Percentiles rank a stretch among this genome's conserved stretches.
These are phyloP conservation scores for Purpureocillium lavendulum DNA, from an alignment of 2,329 filamentous ascomycete species.

Conservation along the genomic window DNA sequence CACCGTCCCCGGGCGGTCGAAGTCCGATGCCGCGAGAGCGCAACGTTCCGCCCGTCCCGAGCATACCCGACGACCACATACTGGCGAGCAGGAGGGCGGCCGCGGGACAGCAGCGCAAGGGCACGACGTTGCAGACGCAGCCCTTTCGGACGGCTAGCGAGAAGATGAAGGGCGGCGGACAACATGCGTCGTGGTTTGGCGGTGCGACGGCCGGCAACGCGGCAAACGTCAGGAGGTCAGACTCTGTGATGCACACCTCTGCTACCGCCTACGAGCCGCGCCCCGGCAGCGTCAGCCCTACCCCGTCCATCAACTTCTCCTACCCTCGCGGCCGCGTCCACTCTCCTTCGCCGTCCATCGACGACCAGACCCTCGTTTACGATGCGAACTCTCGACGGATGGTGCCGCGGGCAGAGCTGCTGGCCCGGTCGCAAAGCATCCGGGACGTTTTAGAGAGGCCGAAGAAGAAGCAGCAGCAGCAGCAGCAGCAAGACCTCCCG, in stretches of 20 bases:
- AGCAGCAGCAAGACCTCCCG: slow-evolving; percentile 27
- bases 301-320: slow-evolving; percentile 50
- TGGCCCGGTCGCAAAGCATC: slow-evolving; percentile 32
- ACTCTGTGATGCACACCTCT: slow-evolving; percentile 26
- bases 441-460: slow-evolving; percentile 30
- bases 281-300: slow-evolving; percentile 40
- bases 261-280: slow-evolving; percentile 23
- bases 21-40: slow-evolving; percentile 29
- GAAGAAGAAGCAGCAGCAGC: slow-evolving; percentile 34
- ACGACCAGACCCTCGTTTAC: slow-evolving; percentile 44
- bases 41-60: slow-evolving; percentile 66
- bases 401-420: slow-evolving; percentile 37
- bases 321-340: slow-evolving; percentile 41
- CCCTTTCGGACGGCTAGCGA: slow-evolving; percentile 47
- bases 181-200: slow-evolving; percentile 40
- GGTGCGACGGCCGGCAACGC: slow-evolving; percentile 32
- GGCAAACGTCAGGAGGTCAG: slow-evolving; percentile 35
- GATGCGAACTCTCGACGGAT: slow-evolving; percentile 59
- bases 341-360: slow-evolving; percentile 13
- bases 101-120: slow-evolving; percentile 14
- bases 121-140: slow-evolving; percentile 36
- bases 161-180: slow-evolving; percentile 31
- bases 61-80: slow-evolving; percentile 47
- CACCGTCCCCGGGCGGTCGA: slow-evolving; percentile 51
- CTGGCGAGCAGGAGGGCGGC: neutral